Percentiles rank a stretch among this genome's conserved stretches.
These are phyloP conservation scores for Macrophomina phaseolina DNA, from an alignment of 2,329 filamentous ascomycete genomes.

Conservation along the genomic window DNA sequence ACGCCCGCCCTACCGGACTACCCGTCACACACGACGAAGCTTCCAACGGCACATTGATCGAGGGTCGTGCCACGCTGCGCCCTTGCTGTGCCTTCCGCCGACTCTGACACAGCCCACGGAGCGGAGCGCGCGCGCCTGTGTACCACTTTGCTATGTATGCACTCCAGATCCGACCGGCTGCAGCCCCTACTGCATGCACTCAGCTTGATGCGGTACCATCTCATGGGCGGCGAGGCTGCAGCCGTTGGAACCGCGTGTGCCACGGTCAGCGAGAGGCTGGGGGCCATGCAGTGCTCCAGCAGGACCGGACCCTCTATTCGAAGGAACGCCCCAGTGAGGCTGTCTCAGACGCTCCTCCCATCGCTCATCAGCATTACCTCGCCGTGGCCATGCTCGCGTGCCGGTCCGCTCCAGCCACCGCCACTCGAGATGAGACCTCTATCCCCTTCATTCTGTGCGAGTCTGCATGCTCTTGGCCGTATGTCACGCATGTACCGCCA, in stretches of 20 bases:
- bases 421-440: not conserved
- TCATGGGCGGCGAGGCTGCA: constrained; percentile 4
- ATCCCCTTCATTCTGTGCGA: not conserved
- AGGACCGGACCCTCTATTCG: not conserved
- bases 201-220: constrained; percentile 14
- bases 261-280: constrained; percentile 23
- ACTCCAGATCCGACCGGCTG: constrained; percentile 19
- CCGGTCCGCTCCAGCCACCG: constrained; percentile 1
- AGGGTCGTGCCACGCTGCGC: constrained; percentile 19
- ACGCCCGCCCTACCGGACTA: constrained; percentile 7
- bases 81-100: constrained; percentile 14
- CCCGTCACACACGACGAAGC: constrained; percentile 4
- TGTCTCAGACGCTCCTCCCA: constrained; percentile 4
- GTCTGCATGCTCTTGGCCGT: not conserved
- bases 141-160: constrained; percentile 12
- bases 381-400: constrained; percentile 16
- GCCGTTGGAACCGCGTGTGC: constrained; percentile 14
- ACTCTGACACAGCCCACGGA: constrained; percentile 7
- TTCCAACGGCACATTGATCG: constrained; percentile 11
- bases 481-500: constrained; percentile 19
- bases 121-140: constrained; percentile 23
- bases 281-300: constrained; percentile 4
- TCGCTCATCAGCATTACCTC: not conserved
- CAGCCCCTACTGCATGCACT: constrained; percentile 11
- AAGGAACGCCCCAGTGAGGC: constrained; percentile 3